Evolutionary conservation across 2,329 filamentous ascomycete genomes (phyloP).

Genomic region (Trichophyton rubrum): DNA sequence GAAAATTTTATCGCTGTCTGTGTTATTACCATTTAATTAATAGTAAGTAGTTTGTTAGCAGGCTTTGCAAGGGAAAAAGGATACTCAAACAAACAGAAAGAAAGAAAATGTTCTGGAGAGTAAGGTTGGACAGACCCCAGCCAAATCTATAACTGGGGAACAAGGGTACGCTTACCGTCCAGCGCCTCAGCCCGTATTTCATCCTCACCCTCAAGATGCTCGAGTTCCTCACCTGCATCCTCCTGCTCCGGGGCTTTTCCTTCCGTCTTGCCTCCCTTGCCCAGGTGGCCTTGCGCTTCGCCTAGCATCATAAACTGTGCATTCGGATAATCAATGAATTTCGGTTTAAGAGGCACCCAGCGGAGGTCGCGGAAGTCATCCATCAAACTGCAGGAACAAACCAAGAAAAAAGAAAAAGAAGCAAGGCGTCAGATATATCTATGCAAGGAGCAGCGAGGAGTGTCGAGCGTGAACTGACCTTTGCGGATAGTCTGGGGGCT

Average conservation of each 20-base stretch:
- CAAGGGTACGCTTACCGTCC: conserved; percentile 31
- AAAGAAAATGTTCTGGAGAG: no score
- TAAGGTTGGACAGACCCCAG: not conserved
- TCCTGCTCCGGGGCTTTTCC: conserved; percentile 42
- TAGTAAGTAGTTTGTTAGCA: not conserved
- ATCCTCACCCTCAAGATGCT: conserved; percentile 65
- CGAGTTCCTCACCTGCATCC: conserved; percentile 56
- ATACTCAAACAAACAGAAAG: no score
- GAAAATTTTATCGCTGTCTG: conserved; percentile 49
- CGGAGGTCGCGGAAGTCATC: conserved; percentile 60
- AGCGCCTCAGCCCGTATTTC: conserved; percentile 51
- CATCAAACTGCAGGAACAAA: conserved; percentile 39
- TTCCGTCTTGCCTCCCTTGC: conserved; percentile 26
- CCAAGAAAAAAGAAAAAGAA: not conserved
- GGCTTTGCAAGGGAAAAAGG: not conserved
- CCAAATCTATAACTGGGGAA: not conserved
- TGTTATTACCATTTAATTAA: not conserved
- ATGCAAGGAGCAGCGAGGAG: not conserved
- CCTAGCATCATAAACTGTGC: conserved; percentile 71
- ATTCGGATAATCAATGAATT: conserved; percentile 61
- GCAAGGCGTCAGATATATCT: not conserved
- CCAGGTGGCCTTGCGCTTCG: conserved; percentile 28
- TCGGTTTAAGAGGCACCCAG: conserved; percentile 62
- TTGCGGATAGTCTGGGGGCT: conserved; percentile 57
- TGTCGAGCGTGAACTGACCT: conserved; percentile 39